Base-by-base conservation (phyloP, 2,329 filamentous ascomycete genomes). In the Parascedosporium putredinis region DNA sequence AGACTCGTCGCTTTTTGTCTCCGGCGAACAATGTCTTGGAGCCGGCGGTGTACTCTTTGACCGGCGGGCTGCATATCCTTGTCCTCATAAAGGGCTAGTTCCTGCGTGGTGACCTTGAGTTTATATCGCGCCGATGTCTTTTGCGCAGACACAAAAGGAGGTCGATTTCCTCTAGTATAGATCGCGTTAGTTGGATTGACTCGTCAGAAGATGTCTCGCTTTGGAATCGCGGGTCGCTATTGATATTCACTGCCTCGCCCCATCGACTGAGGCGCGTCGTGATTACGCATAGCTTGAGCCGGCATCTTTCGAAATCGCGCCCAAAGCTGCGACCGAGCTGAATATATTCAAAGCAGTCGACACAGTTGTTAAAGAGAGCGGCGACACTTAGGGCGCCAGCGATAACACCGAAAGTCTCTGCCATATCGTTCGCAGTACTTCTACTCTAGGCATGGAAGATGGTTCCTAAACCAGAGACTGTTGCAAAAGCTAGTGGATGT, bases 271-370 rank as follows among this genome's bases (percentile, higher is more conserved):
- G 58, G 24, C 63, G 59, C 2, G 58, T 51, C 36, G 55, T 56
- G 5, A 60, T 59, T 40, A 61, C 53, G 49, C 64, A 57, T 2
- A 69, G 57, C 14, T 55, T 58, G 4, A 71, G 59, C 42, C 62
- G 60, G 42, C 56, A 60, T 20, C 51, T 57, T 25, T 67, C 54
- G 51, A 60, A 69, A 40, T 69, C 63, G 20, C 46, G 33, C 0
- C 58, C 62, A 42, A 67, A 67, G 31, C 58, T 54, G 1, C 55
- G 58, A 18, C 64, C 64, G 1, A 69, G 56, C 44, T 71, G 64
- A 44, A 71, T 52, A 52, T 67, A 67, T 18, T 64, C 60, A 52
- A 73, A 71, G 51, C 62, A 67, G 31, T 64, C 59, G 34, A 72
- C 58, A 42, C 62, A 67, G 50, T 59, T 59, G 40, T 62, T 66